These are phyloP conservation scores for Puya raimondii DNA, from an alignment of 176 grass and related monocot genomes.

Conservation along the genomic window DNA sequence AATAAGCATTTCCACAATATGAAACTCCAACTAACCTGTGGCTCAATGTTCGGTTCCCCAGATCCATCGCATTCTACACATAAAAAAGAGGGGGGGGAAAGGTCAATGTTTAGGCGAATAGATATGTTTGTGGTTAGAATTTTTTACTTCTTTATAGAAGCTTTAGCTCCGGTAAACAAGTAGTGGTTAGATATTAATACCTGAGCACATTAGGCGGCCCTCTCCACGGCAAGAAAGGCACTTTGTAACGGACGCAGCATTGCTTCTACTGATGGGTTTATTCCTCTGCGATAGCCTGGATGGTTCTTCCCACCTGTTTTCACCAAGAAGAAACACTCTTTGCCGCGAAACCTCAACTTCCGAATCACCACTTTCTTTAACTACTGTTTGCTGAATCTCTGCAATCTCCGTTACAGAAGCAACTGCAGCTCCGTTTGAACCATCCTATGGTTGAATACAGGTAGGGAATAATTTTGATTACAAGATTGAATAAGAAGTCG, in stretches of 20 bases:
- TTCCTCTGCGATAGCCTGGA: slow-evolving; percentile 50
- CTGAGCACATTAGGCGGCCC: slow-evolving; percentile 77
- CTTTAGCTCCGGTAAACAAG: not conserved
- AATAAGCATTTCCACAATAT: not conserved
- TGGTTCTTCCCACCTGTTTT: slow-evolving; percentile 95
- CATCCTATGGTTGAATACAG: slow-evolving; percentile 30
- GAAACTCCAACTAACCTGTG: slow-evolving; percentile 45
- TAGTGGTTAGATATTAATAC: slow-evolving; percentile 25
- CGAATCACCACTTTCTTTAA: slow-evolving; percentile 35
- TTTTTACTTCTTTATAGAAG: no score
- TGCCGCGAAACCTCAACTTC: slow-evolving; percentile 32
- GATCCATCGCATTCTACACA: slow-evolving; percentile 79
- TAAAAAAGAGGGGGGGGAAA: not conserved
- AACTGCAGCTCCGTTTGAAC: slow-evolving; percentile 51
- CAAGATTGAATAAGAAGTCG: not conserved
- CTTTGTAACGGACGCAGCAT: slow-evolving; percentile 26
- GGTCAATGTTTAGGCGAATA: not conserved
- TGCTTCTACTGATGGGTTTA: slow-evolving; percentile 21
- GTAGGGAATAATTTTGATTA: not conserved
- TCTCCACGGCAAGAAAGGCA: slow-evolving; percentile 71
- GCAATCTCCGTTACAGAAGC: slow-evolving; percentile 35
- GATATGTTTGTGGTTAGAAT: no score
- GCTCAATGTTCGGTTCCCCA: slow-evolving; percentile 81
- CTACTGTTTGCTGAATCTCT: slow-evolving; percentile 40
- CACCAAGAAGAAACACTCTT: slow-evolving; percentile 82